A percentile compares a stretch with the other conserved stretches of the same genome.
phyloP scores from a whole-genome alignment of 768 basidiomycete species.

The Suillus cothurnatus region DNA sequence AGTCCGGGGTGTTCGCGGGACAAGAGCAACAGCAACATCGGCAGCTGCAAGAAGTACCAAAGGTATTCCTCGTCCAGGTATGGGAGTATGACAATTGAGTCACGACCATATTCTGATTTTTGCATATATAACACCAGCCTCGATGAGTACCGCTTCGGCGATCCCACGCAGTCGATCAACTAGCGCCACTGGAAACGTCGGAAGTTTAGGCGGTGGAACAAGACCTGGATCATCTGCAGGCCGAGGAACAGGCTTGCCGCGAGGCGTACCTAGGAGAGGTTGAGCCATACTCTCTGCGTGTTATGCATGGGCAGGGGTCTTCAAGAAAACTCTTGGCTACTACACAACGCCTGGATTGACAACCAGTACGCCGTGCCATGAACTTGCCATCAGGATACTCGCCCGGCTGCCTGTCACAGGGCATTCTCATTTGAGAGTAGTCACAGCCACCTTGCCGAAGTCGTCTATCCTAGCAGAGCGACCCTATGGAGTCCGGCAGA shows the following conservation, averaged over 20 bases:
- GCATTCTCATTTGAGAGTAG: neutral
- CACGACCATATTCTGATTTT: neutral
- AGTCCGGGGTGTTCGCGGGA: slow-evolving; percentile 73
- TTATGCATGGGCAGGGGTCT: neutral
- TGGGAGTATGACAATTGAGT: neutral
- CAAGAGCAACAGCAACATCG: slow-evolving; percentile 58
- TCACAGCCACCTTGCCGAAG: neutral
- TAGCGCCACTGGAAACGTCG: slow-evolving; percentile 29
- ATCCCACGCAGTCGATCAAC: slow-evolving; percentile 26
- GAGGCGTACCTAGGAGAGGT: slow-evolving; percentile 28
- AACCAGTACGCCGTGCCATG: too few species aligned
- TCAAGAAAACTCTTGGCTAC: neutral
- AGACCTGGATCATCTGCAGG: slow-evolving; percentile 26
- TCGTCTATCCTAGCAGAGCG: neutral
- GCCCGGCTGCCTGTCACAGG: neutral
- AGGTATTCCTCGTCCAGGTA: slow-evolving; percentile 44
- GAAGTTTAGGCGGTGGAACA: slow-evolving; percentile 18
- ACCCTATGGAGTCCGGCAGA: too few species aligned
- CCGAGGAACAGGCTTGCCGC: slow-evolving; percentile 28
- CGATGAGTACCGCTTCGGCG: slow-evolving; percentile 15
- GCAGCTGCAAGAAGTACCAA: slow-evolving; percentile 45
- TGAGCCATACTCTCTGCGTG: slow-evolving; percentile 5
- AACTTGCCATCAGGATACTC: neutral
- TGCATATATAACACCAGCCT: slow-evolving; percentile 10
- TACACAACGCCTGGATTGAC: neutral